phyloP scores from a whole-genome alignment of 2,329 filamentous ascomycete genomes.

The Parastagonospora nodorum region DNA sequence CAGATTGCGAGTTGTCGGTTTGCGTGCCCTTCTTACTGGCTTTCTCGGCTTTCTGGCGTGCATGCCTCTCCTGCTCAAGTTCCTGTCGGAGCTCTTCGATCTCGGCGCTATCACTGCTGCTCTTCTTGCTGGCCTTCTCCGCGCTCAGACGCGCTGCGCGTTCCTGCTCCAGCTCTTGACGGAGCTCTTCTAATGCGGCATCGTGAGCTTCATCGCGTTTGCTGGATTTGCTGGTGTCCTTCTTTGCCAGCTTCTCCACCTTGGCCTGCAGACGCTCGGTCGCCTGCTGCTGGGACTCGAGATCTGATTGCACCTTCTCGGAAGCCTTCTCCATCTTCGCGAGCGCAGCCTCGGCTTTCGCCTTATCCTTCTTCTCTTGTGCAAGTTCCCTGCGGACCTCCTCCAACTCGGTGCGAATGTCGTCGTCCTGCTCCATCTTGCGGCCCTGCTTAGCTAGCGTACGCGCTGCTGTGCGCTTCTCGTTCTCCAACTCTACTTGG shows the following conservation, averaged over 20 bases:
- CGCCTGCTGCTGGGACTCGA: slow-evolving; percentile 38
- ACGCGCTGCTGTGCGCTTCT: slow-evolving; percentile 71
- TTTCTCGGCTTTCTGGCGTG: slow-evolving; percentile 39
- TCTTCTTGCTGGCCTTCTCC: slow-evolving; percentile 44
- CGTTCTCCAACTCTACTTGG: slow-evolving; percentile 81
- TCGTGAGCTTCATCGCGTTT: slow-evolving; percentile 43
- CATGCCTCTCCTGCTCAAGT: slow-evolving; percentile 51
- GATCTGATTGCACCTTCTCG: slow-evolving; percentile 38
- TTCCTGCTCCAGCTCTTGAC: slow-evolving; percentile 51
- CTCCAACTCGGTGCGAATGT: slow-evolving; percentile 51
- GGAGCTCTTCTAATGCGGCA: slow-evolving; percentile 38
- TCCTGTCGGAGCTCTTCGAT: slow-evolving; percentile 36
- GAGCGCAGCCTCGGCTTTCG: slow-evolving; percentile 46
- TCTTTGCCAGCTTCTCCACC: slow-evolving; percentile 40
- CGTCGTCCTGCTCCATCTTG: slow-evolving; percentile 56
- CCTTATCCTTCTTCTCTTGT: slow-evolving; percentile 52
- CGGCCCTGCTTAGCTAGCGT: slow-evolving; percentile 55
- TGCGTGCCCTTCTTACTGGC: slow-evolving; percentile 44
- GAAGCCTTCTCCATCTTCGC: slow-evolving; percentile 44
- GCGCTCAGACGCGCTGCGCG: slow-evolving; percentile 33
- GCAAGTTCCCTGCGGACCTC: slow-evolving; percentile 53
- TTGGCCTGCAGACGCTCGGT: slow-evolving; percentile 38
- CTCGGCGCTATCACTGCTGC: slow-evolving; percentile 26
- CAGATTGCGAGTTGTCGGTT: slow-evolving; percentile 50
- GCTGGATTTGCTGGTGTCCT: slow-evolving; percentile 37